Evolutionary conservation across 192 early-diverging fungal genomes (phyloP).

Genomic region (Backusella morwellensis): DNA sequence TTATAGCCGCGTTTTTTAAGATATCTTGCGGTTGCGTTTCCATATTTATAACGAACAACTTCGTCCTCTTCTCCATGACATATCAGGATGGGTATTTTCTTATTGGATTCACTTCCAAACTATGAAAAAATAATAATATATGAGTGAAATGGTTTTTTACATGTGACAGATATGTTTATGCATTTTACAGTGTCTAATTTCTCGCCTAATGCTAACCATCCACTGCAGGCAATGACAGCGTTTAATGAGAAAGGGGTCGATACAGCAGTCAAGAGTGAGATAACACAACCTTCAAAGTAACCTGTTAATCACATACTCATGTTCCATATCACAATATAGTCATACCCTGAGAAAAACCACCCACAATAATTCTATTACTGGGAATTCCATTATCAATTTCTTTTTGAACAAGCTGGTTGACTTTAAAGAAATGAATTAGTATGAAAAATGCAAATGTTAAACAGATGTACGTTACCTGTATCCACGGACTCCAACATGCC

Average conservation of each 20-base stretch:
- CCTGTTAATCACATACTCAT: background rate
- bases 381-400: constrained; percentile 82
- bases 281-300: constrained; percentile 38
- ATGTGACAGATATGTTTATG: background rate
- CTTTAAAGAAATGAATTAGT: constrained; percentile 1
- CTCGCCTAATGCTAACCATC: constrained; percentile 66
- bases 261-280: constrained; percentile 69
- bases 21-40: constrained; percentile 58
- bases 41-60: constrained; percentile 72
- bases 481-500: constrained; percentile 66
- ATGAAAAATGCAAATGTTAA: background rate
- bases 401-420: constrained; percentile 58
- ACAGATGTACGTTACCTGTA: constrained; percentile 18
- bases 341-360: constrained; percentile 89
- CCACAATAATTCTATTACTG: constrained; percentile 83
- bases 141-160: background rate
- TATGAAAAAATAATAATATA: background rate
- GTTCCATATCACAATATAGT: background rate
- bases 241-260: constrained; percentile 64
- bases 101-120: constrained; percentile 57
- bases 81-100: constrained; percentile 75
- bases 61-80: constrained; percentile 79
- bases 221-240: constrained; percentile 73
- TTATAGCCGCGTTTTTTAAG: constrained; percentile 60
- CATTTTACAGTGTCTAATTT: constrained; percentile 42